Percentiles rank a stretch among this genome's conserved stretches.
phyloP scores from a whole-genome alignment of 768 basidiomycete species.

The Hygrocybe coccinea region DNA sequence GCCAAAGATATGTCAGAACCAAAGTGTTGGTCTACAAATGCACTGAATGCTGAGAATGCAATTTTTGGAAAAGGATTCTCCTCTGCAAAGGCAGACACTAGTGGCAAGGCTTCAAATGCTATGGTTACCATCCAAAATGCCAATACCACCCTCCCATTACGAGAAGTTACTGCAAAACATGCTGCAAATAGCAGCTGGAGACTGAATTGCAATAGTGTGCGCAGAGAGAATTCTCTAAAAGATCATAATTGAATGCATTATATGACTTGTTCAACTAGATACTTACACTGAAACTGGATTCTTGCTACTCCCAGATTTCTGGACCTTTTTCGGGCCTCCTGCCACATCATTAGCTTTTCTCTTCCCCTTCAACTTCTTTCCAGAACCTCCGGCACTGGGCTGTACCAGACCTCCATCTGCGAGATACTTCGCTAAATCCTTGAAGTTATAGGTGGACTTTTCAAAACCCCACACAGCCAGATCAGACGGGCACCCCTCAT shows the following conservation, averaged over 20 bases:
- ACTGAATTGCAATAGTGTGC: no score
- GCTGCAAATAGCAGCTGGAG: no score
- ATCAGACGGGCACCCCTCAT: neutral
- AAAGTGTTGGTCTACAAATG: neutral
- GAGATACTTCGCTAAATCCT: no score
- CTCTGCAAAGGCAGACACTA: neutral
- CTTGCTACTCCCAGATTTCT: neutral
- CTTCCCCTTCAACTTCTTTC: no score
- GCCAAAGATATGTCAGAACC: neutral
- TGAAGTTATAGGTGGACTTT: neutral
- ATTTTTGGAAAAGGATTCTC: constrained; percentile 1
- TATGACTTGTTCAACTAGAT: neutral
- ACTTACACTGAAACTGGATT: neutral
- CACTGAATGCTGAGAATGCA: neutral
- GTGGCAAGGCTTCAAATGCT: neutral
- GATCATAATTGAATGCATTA: no score
- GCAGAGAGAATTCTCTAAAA: no score
- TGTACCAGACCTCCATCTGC: no score
- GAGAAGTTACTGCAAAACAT: no score
- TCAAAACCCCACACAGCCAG: neutral
- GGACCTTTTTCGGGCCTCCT: neutral
- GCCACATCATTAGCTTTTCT: neutral
- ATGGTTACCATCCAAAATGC: neutral
- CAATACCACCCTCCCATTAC: no score
- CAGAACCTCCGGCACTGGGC: no score